These are phyloP conservation scores for Thelephora terrestris DNA, from an alignment of 1,284 basidiomycete genomes.

Conservation along the genomic window DNA sequence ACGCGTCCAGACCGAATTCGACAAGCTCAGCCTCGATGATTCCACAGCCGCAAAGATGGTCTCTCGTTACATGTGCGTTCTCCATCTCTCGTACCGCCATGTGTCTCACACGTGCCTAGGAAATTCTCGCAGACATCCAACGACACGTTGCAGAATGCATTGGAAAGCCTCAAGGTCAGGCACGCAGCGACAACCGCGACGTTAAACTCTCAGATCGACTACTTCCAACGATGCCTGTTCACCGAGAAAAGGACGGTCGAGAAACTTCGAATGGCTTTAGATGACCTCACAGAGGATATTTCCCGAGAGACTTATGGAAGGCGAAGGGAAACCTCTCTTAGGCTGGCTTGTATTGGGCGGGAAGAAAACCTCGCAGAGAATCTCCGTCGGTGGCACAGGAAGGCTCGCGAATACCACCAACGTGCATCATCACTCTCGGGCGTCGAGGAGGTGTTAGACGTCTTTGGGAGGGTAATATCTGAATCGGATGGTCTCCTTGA, in stretches of 20 bases:
- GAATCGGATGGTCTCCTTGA: constrained; percentile 42
- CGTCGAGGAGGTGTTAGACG: constrained; percentile 15
- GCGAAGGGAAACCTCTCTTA: constrained; percentile 59
- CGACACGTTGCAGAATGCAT: constrained; percentile 55
- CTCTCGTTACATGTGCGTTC: constrained; percentile 72
- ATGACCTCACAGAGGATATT: constrained; percentile 66
- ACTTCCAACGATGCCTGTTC: constrained; percentile 35
- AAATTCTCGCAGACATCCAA: constrained; percentile 80
- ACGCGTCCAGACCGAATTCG: constrained; percentile 42
- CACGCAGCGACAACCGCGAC: constrained; percentile 56
- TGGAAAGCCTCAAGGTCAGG: constrained; percentile 49
- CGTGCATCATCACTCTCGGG: constrained; percentile 10
- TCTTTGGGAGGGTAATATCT: constrained; percentile 30
- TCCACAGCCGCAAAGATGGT: constrained; percentile 76
- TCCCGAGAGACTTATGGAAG: constrained; percentile 68
- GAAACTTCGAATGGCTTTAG: constrained; percentile 50
- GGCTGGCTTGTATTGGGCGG: constrained; percentile 55
- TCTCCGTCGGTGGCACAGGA: constrained; percentile 44
- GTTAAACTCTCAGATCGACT: constrained; percentile 33
- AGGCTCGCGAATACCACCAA: constrained; percentile 34
- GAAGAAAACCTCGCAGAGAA: constrained; percentile 57
- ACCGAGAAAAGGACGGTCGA: constrained; percentile 34
- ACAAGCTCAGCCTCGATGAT: constrained; percentile 59
- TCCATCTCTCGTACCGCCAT: neutral
- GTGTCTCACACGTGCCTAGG: constrained; percentile 31